Conservation (phyloP, 106 monocot species). For the Phalaenopsis equestris region DNA sequence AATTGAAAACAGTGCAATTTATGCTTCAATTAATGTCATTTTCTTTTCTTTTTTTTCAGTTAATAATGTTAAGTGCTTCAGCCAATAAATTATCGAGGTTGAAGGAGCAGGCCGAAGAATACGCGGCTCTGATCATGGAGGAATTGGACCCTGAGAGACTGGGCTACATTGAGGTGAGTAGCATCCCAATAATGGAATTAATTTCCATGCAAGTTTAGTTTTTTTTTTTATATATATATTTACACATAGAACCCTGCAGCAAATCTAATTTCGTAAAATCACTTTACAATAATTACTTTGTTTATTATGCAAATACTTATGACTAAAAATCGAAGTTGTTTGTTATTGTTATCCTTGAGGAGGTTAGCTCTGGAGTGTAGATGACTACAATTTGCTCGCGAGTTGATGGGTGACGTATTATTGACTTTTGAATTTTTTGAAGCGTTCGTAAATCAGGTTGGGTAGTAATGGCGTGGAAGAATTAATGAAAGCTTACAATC, state of each 20-base stretch:
- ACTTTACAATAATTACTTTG: too few species aligned
- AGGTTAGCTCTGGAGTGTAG: background rate
- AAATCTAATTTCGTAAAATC: too few species aligned
- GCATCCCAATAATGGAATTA: background rate
- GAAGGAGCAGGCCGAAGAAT: conserved; percentile 90
- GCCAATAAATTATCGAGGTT: conserved; percentile 70
- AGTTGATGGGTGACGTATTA: background rate
- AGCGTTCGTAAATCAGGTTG: background rate
- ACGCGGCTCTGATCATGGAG: conserved; percentile 93
- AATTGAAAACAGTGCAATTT: too few species aligned
- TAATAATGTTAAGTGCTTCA: conserved; percentile 87
- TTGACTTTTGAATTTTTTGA: background rate
- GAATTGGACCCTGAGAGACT: conserved; percentile 83
- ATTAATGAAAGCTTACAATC: too few species aligned
- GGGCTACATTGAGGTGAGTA: conserved; percentile 73
- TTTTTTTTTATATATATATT: too few species aligned
- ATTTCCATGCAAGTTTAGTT: too few species aligned
- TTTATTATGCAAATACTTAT: too few species aligned
- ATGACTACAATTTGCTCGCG: too few species aligned
- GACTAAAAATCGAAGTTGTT: background rate
- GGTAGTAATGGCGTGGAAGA: background rate
- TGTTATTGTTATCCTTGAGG: background rate
- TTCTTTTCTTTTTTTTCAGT: conserved; percentile 21
- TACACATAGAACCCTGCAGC: too few species aligned
- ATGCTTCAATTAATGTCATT: too few species aligned